Conservation (phyloP, 2,329 filamentous ascomycete genomes). For the Pseudopithomyces chartarum region DNA sequence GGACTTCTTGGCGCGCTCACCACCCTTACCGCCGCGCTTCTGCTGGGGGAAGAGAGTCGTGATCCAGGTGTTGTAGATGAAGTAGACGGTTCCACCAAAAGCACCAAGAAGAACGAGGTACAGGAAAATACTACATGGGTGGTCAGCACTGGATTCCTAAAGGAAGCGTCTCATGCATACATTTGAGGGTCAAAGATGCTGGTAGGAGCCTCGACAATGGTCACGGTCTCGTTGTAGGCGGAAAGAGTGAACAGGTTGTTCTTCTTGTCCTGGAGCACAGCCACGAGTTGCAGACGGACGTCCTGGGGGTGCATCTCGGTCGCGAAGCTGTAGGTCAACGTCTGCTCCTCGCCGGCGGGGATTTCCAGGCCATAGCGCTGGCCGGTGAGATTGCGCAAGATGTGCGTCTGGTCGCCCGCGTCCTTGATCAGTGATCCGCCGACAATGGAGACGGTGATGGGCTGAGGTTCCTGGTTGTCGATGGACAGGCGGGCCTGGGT, state of each 20-base stretch:
- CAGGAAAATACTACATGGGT: constrained; percentile 79
- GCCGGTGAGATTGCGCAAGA: constrained; percentile 84
- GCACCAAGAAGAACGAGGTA: constrained; percentile 85
- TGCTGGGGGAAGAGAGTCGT: constrained; percentile 92
- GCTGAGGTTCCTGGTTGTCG: constrained; percentile 78
- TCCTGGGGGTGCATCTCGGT: constrained; percentile 95
- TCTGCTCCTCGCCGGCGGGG: constrained; percentile 75
- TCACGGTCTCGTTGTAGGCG: constrained; percentile 81
- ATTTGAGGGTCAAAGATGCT: constrained; percentile 95
- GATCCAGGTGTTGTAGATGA: constrained; percentile 98
- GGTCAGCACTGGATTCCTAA: constrained; percentile 7
- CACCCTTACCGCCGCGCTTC: constrained; percentile 61
- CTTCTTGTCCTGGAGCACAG: constrained; percentile 71
- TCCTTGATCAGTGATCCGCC: constrained; percentile 73
- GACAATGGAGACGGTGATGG: constrained; percentile 77
- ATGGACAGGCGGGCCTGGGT: constrained; percentile 83
- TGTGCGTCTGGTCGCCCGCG: constrained; percentile 58
- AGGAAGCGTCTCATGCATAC: constrained; percentile 59
- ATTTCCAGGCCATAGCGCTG: constrained; percentile 75
- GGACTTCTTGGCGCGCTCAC: constrained; percentile 69
- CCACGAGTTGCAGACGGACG: constrained; percentile 75
- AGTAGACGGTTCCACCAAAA: constrained; percentile 84
- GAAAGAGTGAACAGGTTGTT: constrained; percentile 75
- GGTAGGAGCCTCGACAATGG: constrained; percentile 86
- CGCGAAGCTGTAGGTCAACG: constrained; percentile 80